These are phyloP conservation scores for Lablab purpureus DNA, from an alignment of 306 rosid species.

Conservation along the genomic window DNA sequence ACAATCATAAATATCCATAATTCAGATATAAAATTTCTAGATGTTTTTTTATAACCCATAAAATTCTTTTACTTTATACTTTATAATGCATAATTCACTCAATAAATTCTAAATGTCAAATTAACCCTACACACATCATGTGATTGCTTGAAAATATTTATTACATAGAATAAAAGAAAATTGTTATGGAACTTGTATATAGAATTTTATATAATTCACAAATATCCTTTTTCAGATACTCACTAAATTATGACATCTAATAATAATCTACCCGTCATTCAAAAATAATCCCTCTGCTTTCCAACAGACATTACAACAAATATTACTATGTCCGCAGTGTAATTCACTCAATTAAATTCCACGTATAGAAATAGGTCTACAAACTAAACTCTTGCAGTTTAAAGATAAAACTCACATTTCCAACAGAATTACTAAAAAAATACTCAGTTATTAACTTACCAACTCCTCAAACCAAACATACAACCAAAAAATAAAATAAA, in stretches of 20 bases:
- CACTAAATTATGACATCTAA: not conserved
- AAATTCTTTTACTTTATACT: not conserved
- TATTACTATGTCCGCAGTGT: not conserved
- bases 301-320: not conserved
- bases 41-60: not conserved
- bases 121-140: not conserved
- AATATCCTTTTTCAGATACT: not conserved
- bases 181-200: not conserved
- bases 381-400: not conserved
- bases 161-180: not conserved
- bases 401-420: not conserved
- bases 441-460: not conserved
- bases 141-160: not conserved
- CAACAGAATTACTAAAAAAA: constrained; percentile 1
- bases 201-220: not conserved
- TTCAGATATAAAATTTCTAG: not conserved
- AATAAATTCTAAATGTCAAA: not conserved
- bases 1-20: not conserved
- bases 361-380: not conserved
- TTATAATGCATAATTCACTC: not conserved
- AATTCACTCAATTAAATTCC: not conserved
- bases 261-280: not conserved
- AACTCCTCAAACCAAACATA: not conserved
- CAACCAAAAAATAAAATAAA: not conserved
- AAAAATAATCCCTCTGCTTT: not conserved